Percentiles rank a stretch among this genome's conserved stretches.
phyloP scores from a whole-genome alignment of 2,329 filamentous ascomycete species.

The Colletotrichum euphorbiae region DNA sequence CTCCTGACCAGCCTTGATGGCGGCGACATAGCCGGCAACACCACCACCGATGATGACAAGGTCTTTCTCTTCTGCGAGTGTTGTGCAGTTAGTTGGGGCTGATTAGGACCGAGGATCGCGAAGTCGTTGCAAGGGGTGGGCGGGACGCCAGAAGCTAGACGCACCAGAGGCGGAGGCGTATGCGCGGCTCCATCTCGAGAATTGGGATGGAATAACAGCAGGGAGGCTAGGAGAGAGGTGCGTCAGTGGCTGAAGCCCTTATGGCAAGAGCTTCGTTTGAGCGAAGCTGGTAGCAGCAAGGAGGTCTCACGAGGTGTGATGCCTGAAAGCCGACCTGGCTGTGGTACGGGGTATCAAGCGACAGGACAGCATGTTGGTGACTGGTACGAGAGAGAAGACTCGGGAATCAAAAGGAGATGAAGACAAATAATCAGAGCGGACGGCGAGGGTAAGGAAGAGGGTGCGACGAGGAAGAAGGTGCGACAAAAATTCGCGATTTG shows the following conservation, averaged over 20 bases:
- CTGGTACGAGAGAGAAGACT: constrained; percentile 41
- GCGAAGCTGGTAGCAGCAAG: constrained; percentile 38
- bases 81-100: constrained; percentile 40
- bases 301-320: constrained; percentile 60
- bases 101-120: constrained; percentile 1
- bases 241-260: constrained; percentile 41
- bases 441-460: not conserved
- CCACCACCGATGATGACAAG: constrained; percentile 97
- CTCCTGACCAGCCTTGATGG: constrained; percentile 98
- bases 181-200: constrained; percentile 66
- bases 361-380: constrained; percentile 67
- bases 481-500: not conserved
- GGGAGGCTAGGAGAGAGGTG: constrained; percentile 56
- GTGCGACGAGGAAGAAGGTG: not conserved
- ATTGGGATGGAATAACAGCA: constrained; percentile 56
- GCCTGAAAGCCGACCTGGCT: constrained; percentile 68
- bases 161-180: constrained; percentile 70
- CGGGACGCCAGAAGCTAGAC: constrained; percentile 44
- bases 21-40: constrained; percentile 97
- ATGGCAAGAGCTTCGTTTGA: not conserved
- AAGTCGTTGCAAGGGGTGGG: not conserved
- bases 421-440: constrained; percentile 39
- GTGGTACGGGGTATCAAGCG: constrained; percentile 70
- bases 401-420: constrained; percentile 44
- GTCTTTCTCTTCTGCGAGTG: constrained; percentile 86